Evolutionary conservation across 2,329 filamentous ascomycete genomes (phyloP).

Genomic region (Didymella arachidicola): DNA sequence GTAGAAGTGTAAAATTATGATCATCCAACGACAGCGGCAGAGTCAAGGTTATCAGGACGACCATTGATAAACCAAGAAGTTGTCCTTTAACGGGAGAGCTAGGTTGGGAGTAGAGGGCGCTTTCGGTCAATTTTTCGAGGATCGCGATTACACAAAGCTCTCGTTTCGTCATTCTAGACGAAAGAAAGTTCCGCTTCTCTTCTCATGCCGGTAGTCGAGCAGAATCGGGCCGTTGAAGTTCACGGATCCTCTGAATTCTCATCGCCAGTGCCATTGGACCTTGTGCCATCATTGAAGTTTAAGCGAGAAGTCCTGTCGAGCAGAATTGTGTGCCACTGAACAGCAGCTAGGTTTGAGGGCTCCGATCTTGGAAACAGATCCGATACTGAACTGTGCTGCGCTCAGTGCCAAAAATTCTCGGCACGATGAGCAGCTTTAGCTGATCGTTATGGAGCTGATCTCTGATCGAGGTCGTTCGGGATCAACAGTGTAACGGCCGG

Average conservation of each 20-base stretch:
- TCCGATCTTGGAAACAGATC: neutral
- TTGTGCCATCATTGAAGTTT: neutral
- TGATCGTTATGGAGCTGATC: neutral
- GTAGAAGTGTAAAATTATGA: neutral
- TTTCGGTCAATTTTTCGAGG: neutral
- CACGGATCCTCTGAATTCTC: neutral
- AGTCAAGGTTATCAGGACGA: neutral
- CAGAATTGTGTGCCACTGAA: neutral
- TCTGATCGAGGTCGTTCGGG: neutral
- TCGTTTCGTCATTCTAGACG: conserved; percentile 1
- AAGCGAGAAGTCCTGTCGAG: neutral
- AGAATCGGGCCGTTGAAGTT: conserved; percentile 11
- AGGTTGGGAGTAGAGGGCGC: neutral
- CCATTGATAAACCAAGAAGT: neutral
- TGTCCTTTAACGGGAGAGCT: neutral
- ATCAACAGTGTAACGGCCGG: neutral
- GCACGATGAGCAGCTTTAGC: neutral
- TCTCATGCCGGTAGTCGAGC: conserved; percentile 10
- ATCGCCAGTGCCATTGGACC: neutral
- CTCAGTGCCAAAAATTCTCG: neutral
- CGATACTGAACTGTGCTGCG: neutral
- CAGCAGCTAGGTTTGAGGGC: neutral
- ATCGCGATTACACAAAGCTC: neutral
- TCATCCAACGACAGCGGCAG: neutral
- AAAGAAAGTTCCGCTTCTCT: neutral